Base-by-base conservation (phyloP, 2,329 filamentous ascomycete species). In the Alternaria sp. region DNA sequence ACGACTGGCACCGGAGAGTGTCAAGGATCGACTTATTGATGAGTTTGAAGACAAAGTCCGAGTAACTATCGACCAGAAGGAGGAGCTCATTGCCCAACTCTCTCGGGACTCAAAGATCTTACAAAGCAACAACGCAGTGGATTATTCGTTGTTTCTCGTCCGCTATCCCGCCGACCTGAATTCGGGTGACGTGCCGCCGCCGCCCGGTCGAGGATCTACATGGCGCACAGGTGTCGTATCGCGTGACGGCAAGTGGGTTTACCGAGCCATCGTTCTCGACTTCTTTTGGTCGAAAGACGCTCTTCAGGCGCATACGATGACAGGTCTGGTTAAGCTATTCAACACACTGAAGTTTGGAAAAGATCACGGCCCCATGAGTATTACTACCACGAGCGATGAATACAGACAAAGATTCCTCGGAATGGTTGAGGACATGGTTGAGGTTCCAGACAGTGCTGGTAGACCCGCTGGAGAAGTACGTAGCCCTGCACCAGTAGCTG, bases 271-370 rank as follows among this genome's bases (percentile, higher is more conserved):
- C 0, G 78, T 93, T 14, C 81, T 93, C 34, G 91, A 93, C 75
- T 93, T 93, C 78, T 92, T 93, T 81, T 93, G 90, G 90, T 87
- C 89, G 0, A 91, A 90, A 77, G 89, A 92, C 76, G 90, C 89
- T 66, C 69, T 89, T 0, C 89, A 87, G 55, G 87, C 91, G 0
- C 86, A 85, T 74, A 81, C 86, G 1, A 86, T 92, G 85, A 91
- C 90, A 0, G 84, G 85, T 0, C 75, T 92, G 36, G 85, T 93
- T 60, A 85, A 85, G 50, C 79, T 84, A 0, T 91, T 89, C 69
- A 92, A 92, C 68, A 69, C 84, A 12, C 22, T 79, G 16, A 75
- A 78, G 58, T 68, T 65, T 54, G 80, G 92, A 28, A 87, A 86
- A 32, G 80, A 84, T 3, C 84, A 90, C 67, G 90, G 90, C 0